A percentile compares a stretch with the other conserved stretches of the same genome.
Evolutionary conservation across 306 rosid genomes (phyloP).

Genomic region (Astragalus glycyphyllos): DNA sequence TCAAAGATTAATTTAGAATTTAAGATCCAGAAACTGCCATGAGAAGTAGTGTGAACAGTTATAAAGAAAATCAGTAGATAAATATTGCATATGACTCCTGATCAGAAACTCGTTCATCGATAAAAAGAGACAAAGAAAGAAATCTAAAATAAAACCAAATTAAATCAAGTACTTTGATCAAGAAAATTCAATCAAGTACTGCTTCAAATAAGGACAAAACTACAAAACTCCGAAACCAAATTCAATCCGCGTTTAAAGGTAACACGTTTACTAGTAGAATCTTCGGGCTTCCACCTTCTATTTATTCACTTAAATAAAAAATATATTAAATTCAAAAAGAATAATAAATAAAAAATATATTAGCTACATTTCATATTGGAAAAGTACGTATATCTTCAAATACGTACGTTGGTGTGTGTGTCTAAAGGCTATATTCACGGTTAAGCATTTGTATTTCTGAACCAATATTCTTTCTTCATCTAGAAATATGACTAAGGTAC

Average conservation of each 20-base stretch:
- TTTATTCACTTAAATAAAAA: neutral
- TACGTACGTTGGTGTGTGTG: conserved; percentile 21
- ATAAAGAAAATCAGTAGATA: conserved; percentile 2
- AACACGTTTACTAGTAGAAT: conserved; percentile 36
- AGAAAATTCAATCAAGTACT: conserved; percentile 1
- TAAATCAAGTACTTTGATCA: neutral
- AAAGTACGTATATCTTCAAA: conserved; percentile 33
- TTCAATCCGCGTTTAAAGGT: conserved; percentile 37
- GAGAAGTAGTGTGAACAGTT: conserved; percentile 38
- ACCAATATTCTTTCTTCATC: conserved; percentile 14
- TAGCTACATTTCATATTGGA: conserved; percentile 24
- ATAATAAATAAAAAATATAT: neutral
- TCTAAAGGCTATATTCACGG: neutral
- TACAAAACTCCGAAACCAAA: conserved; percentile 4
- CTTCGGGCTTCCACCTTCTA: conserved; percentile 20
- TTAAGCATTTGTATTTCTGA: neutral
- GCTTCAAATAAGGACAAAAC: conserved; percentile 38
- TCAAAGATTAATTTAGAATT: conserved; percentile 39
- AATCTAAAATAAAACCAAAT: neutral
- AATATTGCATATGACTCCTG: conserved; percentile 34
- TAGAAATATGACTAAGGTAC: neutral
- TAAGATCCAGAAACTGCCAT: conserved; percentile 48
- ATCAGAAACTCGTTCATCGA: conserved; percentile 42
- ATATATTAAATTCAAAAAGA: too few species aligned
- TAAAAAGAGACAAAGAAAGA: conserved; percentile 31